Evolutionary conservation across 169 alveolate genomes (phyloP), one percentile per base, ranked within the genome.

Genomic region (Babesia bovis): DNA sequence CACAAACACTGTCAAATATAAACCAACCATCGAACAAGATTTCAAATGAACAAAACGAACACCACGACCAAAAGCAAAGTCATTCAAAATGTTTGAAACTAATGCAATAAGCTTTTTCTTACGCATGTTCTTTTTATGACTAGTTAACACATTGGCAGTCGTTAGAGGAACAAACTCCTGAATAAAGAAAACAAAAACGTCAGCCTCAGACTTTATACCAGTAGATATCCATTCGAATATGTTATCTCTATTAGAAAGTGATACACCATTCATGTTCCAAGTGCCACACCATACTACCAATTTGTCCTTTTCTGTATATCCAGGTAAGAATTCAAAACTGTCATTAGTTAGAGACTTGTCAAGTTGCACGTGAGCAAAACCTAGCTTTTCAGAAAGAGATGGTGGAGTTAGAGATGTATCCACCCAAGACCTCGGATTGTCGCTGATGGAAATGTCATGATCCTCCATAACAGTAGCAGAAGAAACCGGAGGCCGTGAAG

Each of bases 231-330:
- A 87, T 15, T 84, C 78, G 19, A 60, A 60, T 23, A 83, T 56
- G 72, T 87, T 87, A 63, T 83, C 84, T 13, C 65, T 25, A 44
- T 58, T 82, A 33, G 70, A 61, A 38, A 87, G 35, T 60, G 56
- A 76, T 52, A 55, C 50, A n/a, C 90, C 93, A 38, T 79, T 66
- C 56, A 87, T 73, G 55, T 87, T 87, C 93, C 93, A 87, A 13
- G 87, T 77, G 30, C 93, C 93, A 56, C 71, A 73, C 93, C 93
- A 87, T 32, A 87, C 45, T 42, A 61, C 73, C 38, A 87, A 36
- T 21, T 81, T 71, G 47, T 58, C 25, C 36, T 25, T 25, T 9
- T 41, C 50, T n/a, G n/a, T n/a, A n/a, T n/a, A n/a, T n/a, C n/a
- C n/a, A n/a, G n/a, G n/a, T n/a, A n/a, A n/a, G n/a, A n/a, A n/a